Conservation (phyloP, 495 filamentous ascomycete genomes). For the Collariella sp. region DNA sequence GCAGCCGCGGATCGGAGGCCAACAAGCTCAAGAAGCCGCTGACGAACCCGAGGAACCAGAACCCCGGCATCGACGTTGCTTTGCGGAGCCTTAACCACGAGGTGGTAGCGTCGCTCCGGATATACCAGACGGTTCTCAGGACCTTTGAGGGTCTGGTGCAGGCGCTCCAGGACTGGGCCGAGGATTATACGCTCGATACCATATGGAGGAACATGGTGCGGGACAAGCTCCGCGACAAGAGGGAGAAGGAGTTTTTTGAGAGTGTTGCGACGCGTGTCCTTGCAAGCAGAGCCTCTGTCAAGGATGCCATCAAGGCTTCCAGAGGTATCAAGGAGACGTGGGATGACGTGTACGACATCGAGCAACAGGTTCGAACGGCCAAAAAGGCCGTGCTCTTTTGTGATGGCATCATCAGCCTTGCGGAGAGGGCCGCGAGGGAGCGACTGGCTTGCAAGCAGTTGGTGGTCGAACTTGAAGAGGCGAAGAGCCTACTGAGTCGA, state of each 20-base stretch:
- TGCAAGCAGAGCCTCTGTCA: neutral
- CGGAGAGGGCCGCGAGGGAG: slow-evolving; percentile 8
- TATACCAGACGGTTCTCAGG: slow-evolving; percentile 6
- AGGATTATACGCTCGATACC: slow-evolving; percentile 14
- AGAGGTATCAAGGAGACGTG: neutral
- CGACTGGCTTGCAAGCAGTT: slow-evolving; percentile 10
- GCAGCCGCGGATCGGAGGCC: neutral
- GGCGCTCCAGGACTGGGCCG: slow-evolving; percentile 12
- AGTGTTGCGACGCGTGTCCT: neutral
- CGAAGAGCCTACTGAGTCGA: slow-evolving; percentile 4
- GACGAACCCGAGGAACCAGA: neutral
- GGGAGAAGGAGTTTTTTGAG: neutral
- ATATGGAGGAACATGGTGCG: slow-evolving; percentile 19
- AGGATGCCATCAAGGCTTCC: slow-evolving; percentile 7
- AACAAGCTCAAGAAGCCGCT: neutral
- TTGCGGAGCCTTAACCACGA: slow-evolving; percentile 13
- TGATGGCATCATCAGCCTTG: slow-evolving; percentile 13
- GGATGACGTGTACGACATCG: neutral
- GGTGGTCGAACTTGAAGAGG: slow-evolving; percentile 16
- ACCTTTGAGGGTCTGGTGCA: slow-evolving; percentile 12
- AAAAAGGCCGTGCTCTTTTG: slow-evolving; percentile 15
- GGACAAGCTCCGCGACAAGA: slow-evolving; percentile 2
- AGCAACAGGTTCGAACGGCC: slow-evolving; percentile 13
- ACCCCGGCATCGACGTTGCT: slow-evolving; percentile 13
- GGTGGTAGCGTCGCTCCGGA: slow-evolving; percentile 1